Percentiles rank a stretch among this genome's conserved stretches.
Evolutionary conservation across 179 eudicot genomes (phyloP).

Genomic region (Sideroxylon spinosum): DNA sequence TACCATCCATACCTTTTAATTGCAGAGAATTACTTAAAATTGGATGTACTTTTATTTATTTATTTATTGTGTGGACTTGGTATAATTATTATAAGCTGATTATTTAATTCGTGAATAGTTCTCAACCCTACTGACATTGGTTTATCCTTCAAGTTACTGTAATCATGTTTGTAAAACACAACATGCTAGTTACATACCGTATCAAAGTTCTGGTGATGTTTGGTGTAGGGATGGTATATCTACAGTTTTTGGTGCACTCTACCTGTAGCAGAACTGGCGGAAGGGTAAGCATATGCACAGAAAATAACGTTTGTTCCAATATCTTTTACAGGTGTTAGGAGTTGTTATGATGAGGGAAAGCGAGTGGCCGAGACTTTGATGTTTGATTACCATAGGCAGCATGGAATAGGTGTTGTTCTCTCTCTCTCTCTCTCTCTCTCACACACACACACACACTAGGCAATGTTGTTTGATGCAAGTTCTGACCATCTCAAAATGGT

Average conservation of each 20-base stretch:
- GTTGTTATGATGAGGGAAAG: conserved; percentile 96
- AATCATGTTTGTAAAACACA: neutral
- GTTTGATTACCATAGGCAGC: conserved; percentile 96
- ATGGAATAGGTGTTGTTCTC: conserved; percentile 58
- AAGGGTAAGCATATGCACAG: neutral
- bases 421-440: conserved; percentile 8
- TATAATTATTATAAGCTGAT: neutral
- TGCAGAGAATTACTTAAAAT: neutral
- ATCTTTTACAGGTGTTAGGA: conserved; percentile 67
- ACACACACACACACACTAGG: too few relatives aligned
- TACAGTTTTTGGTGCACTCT: neutral
- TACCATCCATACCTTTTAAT: neutral
- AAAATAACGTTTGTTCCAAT: neutral
- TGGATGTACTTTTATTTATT: neutral
- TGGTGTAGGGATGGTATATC: neutral
- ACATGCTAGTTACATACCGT: neutral
- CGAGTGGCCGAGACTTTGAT: conserved; percentile 88
- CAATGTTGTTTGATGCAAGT: neutral
- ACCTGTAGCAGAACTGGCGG: neutral
- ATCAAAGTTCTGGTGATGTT: neutral
- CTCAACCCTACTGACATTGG: neutral
- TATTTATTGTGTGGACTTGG: neutral
- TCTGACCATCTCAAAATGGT: conserved; percentile 11
- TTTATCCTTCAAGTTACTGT: neutral
- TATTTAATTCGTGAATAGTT: neutral